Conservation (phyloP, 208 protist genomes). For the Trypanosoma theileri region DNA sequence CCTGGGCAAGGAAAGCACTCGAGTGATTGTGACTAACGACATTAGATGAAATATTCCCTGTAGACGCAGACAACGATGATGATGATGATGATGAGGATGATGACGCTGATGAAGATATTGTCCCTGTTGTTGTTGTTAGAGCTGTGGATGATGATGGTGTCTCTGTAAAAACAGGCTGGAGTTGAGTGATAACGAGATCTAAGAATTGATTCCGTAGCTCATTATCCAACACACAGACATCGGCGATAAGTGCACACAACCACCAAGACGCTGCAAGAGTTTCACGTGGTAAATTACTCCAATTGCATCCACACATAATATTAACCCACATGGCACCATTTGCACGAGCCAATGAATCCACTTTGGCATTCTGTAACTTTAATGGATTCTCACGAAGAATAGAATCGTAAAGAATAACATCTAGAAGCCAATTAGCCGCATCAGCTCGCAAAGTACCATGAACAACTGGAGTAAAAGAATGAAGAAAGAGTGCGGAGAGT, state of each 20-base stretch:
- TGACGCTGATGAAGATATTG: no score
- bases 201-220: constrained; percentile 39
- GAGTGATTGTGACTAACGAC: no score
- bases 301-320: constrained; percentile 46
- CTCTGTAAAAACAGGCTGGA: constrained; percentile 31
- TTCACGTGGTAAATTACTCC: constrained; percentile 29
- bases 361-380: constrained; percentile 31
- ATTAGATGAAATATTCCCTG: no score
- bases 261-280: constrained; percentile 54
- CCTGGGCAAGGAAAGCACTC: background rate
- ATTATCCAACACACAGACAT: constrained; percentile 43
- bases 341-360: constrained; percentile 46
- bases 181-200: constrained; percentile 44
- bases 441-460: constrained; percentile 31
- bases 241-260: constrained; percentile 48
- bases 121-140: background rate
- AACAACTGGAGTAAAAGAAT: constrained; percentile 28
- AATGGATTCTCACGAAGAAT: constrained; percentile 14
- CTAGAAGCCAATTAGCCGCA: constrained; percentile 48
- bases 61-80: no score
- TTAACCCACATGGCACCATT: constrained; percentile 53
- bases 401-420: constrained; percentile 45
- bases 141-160: no score
- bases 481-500: constrained; percentile 44
- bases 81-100: no score